phyloP scores from a whole-genome alignment of 768 basidiomycete genomes.

The Hemileccinum rubropunctum region DNA sequence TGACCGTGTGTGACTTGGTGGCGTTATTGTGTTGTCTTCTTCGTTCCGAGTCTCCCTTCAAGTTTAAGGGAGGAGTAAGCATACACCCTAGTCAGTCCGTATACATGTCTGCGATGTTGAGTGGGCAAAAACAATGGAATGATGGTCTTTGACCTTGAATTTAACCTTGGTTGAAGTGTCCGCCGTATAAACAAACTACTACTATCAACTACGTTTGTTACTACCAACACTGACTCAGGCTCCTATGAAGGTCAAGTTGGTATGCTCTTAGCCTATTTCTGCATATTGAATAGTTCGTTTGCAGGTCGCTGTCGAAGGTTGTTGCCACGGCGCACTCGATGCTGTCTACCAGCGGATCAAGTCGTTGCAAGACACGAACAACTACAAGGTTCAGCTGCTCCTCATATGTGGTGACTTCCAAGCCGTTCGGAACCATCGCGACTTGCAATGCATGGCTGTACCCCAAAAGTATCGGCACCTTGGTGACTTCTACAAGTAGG shows the following conservation, averaged over 20 bases:
- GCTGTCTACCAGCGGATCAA: conserved; percentile 75
- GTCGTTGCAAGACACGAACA: conserved; percentile 56
- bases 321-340: conserved; percentile 93
- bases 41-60: too few relatives aligned
- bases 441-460: conserved; percentile 88
- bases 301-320: conserved; percentile 89
- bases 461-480: conserved; percentile 85
- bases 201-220: too few relatives aligned
- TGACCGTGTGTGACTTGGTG: conserved; percentile 13
- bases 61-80: not conserved
- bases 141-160: not conserved
- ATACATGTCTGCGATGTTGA: not conserved
- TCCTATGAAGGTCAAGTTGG: conserved; percentile 24
- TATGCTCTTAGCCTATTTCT: not conserved
- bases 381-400: conserved; percentile 76
- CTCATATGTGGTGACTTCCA: conserved; percentile 97
- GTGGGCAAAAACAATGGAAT: not conserved
- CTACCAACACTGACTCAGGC: not conserved
- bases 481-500: conserved; percentile 79
- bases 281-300: conserved; percentile 3
- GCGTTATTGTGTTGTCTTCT: too few relatives aligned
- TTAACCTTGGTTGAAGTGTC: too few relatives aligned
- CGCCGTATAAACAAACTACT: too few relatives aligned
- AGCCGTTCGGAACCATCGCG: conserved; percentile 80
- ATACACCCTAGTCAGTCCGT: not conserved